Percentiles rank a stretch among this genome's conserved stretches.
These are phyloP conservation scores for Aegilops tauschii DNA, from an alignment of 176 grass and related monocot species.

Conservation along the genomic window DNA sequence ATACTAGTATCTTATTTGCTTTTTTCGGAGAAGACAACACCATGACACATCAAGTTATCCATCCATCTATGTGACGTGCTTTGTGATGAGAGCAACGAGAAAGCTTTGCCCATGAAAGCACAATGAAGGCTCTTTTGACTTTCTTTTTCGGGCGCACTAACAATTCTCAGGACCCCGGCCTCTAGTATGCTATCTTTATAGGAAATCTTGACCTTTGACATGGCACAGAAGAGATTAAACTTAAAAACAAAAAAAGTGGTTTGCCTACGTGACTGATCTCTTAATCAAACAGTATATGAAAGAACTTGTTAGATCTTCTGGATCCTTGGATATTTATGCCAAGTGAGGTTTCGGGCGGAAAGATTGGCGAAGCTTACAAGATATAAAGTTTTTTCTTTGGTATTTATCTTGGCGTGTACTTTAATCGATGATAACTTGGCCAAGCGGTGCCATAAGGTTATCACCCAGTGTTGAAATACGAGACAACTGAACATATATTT, in stretches of 20 bases:
- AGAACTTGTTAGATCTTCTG: too few relatives aligned
- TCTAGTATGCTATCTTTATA: not conserved
- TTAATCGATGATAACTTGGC: too few relatives aligned
- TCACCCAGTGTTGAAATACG: too few relatives aligned
- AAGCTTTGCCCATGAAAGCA: not conserved
- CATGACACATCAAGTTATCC: not conserved
- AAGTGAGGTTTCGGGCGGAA: too few relatives aligned
- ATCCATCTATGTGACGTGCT: not conserved
- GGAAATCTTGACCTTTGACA: not conserved
- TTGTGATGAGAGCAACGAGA: constrained; percentile 2
- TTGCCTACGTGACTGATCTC: not conserved
- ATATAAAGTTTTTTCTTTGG: too few relatives aligned
- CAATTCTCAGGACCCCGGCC: not conserved
- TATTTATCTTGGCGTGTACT: too few relatives aligned
- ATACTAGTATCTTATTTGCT: not conserved
- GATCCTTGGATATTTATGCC: too few relatives aligned
- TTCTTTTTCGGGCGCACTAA: not conserved
- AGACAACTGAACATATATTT: too few relatives aligned
- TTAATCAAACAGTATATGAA: too few relatives aligned
- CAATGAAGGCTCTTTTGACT: not conserved
- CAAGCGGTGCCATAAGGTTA: too few relatives aligned
- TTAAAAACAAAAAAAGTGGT: not conserved
- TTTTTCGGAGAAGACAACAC: not conserved
- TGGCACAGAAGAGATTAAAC: not conserved
- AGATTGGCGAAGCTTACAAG: too few relatives aligned